Percentiles rank a stretch among this genome's conserved stretches.
phyloP scores from a whole-genome alignment of 2,329 filamentous ascomycete species.

The Fusarium setosum region DNA sequence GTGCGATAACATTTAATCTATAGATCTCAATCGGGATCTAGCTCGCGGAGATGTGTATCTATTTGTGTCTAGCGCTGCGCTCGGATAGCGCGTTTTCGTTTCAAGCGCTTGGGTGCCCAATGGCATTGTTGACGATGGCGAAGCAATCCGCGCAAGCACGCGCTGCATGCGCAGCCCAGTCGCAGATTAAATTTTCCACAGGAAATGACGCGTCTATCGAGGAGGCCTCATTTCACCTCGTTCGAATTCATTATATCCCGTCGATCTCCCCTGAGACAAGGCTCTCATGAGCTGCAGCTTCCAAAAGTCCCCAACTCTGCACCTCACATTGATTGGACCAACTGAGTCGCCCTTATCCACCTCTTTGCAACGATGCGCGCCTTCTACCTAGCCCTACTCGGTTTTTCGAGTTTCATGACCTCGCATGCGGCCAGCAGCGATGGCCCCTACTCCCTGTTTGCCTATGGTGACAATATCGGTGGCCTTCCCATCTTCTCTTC shows the following conservation, averaged over 20 bases:
- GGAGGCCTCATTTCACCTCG: neutral
- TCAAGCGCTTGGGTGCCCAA: no score
- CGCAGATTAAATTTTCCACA: neutral
- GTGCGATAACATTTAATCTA: no score
- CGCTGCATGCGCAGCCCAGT: neutral
- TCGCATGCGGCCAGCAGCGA: neutral
- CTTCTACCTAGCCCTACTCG: neutral
- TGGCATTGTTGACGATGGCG: no score
- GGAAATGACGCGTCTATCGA: neutral
- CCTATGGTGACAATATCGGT: constrained; percentile 10
- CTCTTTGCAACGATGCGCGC: neutral
- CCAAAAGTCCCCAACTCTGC: neutral
- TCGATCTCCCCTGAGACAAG: neutral
- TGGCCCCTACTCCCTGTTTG: constrained; percentile 6
- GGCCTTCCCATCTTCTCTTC: constrained; percentile 8
- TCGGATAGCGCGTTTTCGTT: no score
- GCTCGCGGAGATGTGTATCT: no score
- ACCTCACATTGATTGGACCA: no score
- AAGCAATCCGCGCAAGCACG: neutral
- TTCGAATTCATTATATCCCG: neutral
- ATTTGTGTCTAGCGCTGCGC: no score
- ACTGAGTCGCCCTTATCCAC: neutral
- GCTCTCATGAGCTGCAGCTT: neutral
- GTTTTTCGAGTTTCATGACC: neutral
- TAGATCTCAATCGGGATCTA: no score